Percentiles rank a stretch among this genome's conserved stretches.
phyloP scores from a whole-genome alignment of 805 yeast genomes.

The Isabelozyma gotoi region DNA sequence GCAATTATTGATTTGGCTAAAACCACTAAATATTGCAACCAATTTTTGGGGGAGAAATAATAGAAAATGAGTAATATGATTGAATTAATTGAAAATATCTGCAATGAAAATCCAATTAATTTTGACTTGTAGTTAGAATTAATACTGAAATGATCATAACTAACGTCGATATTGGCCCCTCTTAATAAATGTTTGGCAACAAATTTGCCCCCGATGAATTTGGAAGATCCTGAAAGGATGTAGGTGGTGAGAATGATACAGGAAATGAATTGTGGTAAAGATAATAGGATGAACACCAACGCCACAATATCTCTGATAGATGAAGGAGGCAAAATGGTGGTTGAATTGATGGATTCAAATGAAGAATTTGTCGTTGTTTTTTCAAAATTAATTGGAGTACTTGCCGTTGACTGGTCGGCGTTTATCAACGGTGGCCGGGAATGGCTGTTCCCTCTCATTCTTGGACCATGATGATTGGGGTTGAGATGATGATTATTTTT shows the following conservation, averaged over 20 bases:
- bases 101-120: constrained; percentile 16
- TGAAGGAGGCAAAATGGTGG: constrained; percentile 19
- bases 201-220: constrained; percentile 25
- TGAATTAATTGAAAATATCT: constrained; percentile 21
- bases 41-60: constrained; percentile 12
- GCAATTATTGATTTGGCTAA: constrained; percentile 32
- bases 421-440: background rate
- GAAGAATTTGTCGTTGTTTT: background rate
- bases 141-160: constrained; percentile 7
- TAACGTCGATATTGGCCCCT: constrained; percentile 5
- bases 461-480: background rate
- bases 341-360: constrained; percentile 1
- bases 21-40: constrained; percentile 22
- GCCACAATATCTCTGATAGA: constrained; percentile 33
- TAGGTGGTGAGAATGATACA: constrained; percentile 19
- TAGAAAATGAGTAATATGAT: constrained; percentile 21
- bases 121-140: constrained; percentile 14
- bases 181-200: constrained; percentile 16
- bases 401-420: background rate
- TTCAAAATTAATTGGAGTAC: too few species aligned
- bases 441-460: background rate
- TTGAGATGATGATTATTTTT: background rate
- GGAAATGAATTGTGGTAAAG: constrained; percentile 26
- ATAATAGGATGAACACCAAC: constrained; percentile 25
- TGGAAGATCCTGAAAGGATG: constrained; percentile 25